phyloP scores from a whole-genome alignment of 305 asterid genomes.

The Solanum hybrid region DNA sequence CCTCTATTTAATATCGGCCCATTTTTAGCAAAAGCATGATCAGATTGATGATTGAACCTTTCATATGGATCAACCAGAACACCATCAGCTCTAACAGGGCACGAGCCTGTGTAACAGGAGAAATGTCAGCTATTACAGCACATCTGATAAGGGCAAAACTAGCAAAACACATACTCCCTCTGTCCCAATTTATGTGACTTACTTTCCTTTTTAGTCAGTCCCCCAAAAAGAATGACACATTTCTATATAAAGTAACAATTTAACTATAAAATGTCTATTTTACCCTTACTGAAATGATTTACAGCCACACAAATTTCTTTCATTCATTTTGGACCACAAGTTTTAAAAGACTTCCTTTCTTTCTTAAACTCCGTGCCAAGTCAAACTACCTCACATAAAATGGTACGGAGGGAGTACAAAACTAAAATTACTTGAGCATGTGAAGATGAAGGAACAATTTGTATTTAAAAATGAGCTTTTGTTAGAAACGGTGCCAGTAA shows the following conservation, averaged over 20 bases:
- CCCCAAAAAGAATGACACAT: no score
- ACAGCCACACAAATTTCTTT: no score
- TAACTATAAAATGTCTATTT: no score
- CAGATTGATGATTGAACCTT: constrained; percentile 31
- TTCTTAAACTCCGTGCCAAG: no score
- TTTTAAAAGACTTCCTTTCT: no score
- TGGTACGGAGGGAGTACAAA: neutral
- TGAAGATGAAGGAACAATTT: neutral
- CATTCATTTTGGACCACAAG: no score
- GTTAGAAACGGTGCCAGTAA: neutral
- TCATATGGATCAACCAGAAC: constrained; percentile 27
- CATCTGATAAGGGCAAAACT: neutral
- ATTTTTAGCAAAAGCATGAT: constrained; percentile 42
- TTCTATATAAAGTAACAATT: no score
- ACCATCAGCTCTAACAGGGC: constrained; percentile 30
- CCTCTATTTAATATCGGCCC: constrained; percentile 75
- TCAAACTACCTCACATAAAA: no score
- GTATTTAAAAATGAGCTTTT: neutral
- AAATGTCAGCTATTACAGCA: constrained; percentile 9
- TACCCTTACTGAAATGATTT: no score
- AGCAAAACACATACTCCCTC: neutral
- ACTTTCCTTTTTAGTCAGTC: no score
- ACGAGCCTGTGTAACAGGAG: constrained; percentile 13
- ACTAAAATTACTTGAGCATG: neutral
- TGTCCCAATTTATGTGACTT: no score